Percentiles rank a stretch among this genome's conserved stretches.
These are phyloP conservation scores for Ogataea pignaliae DNA, from an alignment of 805 yeast genomes.

Conservation along the genomic window DNA sequence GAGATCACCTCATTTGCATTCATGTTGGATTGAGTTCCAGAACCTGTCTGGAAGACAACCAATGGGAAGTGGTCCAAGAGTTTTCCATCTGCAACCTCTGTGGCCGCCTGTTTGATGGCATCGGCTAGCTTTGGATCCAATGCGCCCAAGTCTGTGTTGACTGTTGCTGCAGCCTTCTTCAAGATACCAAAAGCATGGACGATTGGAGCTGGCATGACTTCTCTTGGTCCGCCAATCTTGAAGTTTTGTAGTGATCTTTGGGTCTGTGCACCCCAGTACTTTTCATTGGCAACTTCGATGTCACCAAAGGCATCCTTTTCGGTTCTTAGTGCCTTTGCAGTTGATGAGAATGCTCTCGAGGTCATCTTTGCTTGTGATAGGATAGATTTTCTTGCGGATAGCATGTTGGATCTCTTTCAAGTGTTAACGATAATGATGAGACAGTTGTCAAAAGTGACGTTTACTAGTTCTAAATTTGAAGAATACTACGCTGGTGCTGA, in stretches of 20 bases:
- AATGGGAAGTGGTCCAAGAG: conserved; percentile 92
- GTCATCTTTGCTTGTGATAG: conserved; percentile 11
- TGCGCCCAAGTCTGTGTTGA: conserved; percentile 74
- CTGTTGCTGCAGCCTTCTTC: conserved; percentile 92
- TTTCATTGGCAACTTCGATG: conserved; percentile 46
- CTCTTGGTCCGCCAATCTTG: conserved; percentile 91
- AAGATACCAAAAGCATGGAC: conserved; percentile 89
- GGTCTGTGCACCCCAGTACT: conserved; percentile 98
- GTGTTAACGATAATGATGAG: too few relatives aligned
- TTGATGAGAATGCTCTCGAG: conserved; percentile 27
- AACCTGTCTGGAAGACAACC: conserved; percentile 98
- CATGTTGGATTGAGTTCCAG: conserved; percentile 99
- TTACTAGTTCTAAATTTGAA: too few relatives aligned
- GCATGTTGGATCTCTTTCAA: conserved; percentile 15
- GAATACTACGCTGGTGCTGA: too few relatives aligned
- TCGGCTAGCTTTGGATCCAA: conserved; percentile 78
- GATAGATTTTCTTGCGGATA: conserved; percentile 22
- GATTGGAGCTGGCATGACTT: conserved; percentile 86
- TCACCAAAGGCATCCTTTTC: conserved; percentile 97
- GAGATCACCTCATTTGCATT: conserved; percentile 98
- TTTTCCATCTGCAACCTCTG: conserved; percentile 91
- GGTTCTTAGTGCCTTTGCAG: conserved; percentile 43
- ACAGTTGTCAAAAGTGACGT: too few relatives aligned
- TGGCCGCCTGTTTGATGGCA: conserved; percentile 91
- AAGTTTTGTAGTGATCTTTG: conserved; percentile 90